Evolutionary conservation across 768 basidiomycete species (phyloP), one percentile per base, ranked within the genome.

Genomic region (Paxillus ammoniavirescens): DNA sequence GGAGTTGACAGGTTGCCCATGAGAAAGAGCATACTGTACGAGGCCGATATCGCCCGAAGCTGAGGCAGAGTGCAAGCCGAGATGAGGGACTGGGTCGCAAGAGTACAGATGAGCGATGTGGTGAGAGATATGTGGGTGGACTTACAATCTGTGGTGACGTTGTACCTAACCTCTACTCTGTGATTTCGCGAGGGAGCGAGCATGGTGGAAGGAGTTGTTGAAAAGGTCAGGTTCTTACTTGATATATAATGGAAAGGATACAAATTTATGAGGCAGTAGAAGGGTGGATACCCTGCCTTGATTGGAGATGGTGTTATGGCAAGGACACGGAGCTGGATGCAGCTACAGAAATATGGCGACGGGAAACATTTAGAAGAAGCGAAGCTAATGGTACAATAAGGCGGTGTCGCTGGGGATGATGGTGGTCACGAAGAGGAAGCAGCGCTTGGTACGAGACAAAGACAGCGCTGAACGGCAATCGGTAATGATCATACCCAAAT

Each of bases 1-100:
- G 5, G 93, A 91, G 71, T 99, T 98, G 71, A 96, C 85, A 9
- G 97, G 96, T 64, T 98, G 97, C 8, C 96, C 96, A 62, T 95
- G 88, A 2, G 86, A 83, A 21, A 99, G 79, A 2, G 97, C 97
- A 69, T 93, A 97, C 67, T 89, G 87, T 54, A 93, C 94, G 56
- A 96, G 86, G 4, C 93, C 95, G 48, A 96, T 79, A 69, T 99
- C 93, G 49, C 95, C 95, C 26, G 86, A 83, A 5, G 82, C 84
- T 13, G 89, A 87, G 36, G 89, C 89, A 18, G 86, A 81, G 63
- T 91, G 89, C 1, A 91, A 72, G 40, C 87, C 88, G 37, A 89
- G 83, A 61, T 83, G 84, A 33, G 88, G 85, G 61, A 89, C 90
- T 92, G 37, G 41, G n/a, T 26, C 21, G 45, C 37, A 9, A 49